Conservation (phyloP, 441 rosid species). For the Populus tomentosa region DNA sequence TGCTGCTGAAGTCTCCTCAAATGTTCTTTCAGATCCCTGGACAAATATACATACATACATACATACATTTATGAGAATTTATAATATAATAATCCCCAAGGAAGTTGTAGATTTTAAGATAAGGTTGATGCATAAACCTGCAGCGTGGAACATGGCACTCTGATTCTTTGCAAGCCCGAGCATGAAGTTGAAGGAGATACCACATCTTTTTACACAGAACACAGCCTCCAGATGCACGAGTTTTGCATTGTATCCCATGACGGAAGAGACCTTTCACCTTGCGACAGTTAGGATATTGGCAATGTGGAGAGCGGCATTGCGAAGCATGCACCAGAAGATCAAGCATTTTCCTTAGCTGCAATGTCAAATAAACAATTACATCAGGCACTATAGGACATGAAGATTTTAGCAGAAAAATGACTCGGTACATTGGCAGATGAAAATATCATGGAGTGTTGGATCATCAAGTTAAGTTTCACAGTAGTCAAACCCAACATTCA, state of each 20-base stretch:
- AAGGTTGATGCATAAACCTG: slow-evolving; percentile 52
- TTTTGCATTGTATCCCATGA: slow-evolving; percentile 93
- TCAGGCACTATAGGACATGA: slow-evolving; percentile 1
- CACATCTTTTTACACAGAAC: slow-evolving; percentile 96
- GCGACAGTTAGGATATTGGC: slow-evolving; percentile 98
- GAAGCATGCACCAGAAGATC: slow-evolving; percentile 99
- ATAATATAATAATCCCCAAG: background rate
- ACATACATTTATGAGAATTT: background rate
- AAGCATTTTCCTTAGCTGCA: slow-evolving; percentile 99
- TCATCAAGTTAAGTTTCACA: background rate
- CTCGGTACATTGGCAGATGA: background rate
- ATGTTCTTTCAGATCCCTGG: slow-evolving; percentile 96
- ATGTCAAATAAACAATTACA: slow-evolving; percentile 13
- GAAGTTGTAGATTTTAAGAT: background rate
- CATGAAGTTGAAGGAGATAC: slow-evolving; percentile 98
- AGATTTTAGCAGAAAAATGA: background rate
- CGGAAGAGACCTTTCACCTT: slow-evolving; percentile 97
- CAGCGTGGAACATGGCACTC: slow-evolving; percentile 98
- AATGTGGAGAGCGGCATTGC: slow-evolving; percentile 80
- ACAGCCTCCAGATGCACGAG: slow-evolving; percentile 96
- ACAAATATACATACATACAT: background rate
- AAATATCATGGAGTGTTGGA: background rate
- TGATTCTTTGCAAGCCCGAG: slow-evolving; percentile 98
- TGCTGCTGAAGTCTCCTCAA: slow-evolving; percentile 96
- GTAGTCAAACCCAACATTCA: background rate